Evolutionary conservation across 176 grass and related monocot genomes (phyloP), one percentile per base, ranked within the genome.

Genomic region (Raddia distichophylla): DNA sequence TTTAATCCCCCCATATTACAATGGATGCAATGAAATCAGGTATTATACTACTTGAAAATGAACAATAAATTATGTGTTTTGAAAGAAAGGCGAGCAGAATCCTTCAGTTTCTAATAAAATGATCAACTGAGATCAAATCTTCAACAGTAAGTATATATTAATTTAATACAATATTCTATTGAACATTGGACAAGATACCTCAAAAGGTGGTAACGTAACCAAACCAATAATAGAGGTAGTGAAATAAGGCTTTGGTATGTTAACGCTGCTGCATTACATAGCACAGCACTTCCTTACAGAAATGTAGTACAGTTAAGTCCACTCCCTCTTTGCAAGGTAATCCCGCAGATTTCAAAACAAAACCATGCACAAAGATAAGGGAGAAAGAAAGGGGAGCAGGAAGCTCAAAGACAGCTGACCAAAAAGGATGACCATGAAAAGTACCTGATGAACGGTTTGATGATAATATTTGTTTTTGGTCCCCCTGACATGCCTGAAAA

Each of bases 361-460:
- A 64, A 9, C 66, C 37, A 18, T 74, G 46, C 15, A 74, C 49
- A 50, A 75, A 81, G 46, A 79, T 1, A 51, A 69, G 61, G 69
- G 45, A 72, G 45, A 13, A 49, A 52, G n/a, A 86, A 78, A 45
- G 17, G 11, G 10, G 43, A 50, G 51, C n/a, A 9, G 5, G 63
- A 22, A 77, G 49, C 6, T 22, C 61, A 74, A 49, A 80, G 16
- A 58, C 17, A 75, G 19, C 27, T 64, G 40, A 66, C 17, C 7
- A 8, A 53, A 42, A 60, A 27, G 20, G 63, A 45, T 64, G 10
- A 66, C 10, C 14, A 82, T 78, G 50, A 74, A 44, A 73, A 70
- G 66, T 90, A 96, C 90, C 90, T 89, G 88, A 65, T 35, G 22
- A 74, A 87, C 69, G 90, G 76, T 53, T 87, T 49, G 64, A 90